These are phyloP conservation scores for Rhodotorula sp. DNA, from an alignment of 1,284 basidiomycete species.

Conservation along the genomic window DNA sequence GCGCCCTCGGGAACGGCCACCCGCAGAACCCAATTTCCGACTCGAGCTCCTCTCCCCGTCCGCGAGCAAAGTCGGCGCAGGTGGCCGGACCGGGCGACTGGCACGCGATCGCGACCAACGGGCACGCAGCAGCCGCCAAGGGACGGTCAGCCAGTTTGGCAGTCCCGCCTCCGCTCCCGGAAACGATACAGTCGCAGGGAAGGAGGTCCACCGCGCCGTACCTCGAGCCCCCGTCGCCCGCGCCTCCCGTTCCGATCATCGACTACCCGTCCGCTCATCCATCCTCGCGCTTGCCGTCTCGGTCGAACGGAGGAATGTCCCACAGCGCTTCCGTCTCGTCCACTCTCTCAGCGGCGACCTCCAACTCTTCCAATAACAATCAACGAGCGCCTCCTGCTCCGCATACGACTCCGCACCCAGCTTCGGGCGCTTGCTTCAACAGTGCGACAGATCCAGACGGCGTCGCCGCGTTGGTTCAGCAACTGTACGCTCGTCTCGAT, in stretches of 20 bases:
- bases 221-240: not conserved
- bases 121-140: not conserved
- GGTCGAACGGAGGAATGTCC: not conserved
- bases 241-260: not conserved
- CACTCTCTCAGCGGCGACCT: slow-evolving; percentile 15
- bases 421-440: slow-evolving; percentile 11
- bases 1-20: not conserved
- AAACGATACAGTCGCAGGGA: not conserved
- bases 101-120: not conserved
- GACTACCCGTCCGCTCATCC: not conserved
- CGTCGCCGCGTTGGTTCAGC: slow-evolving; percentile 33
- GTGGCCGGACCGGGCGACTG: not conserved
- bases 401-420: slow-evolving; percentile 14
- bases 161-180: not conserved
- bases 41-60: not conserved
- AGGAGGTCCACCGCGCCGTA: not conserved
- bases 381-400: not conserved
- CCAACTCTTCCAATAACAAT: slow-evolving; percentile 21
- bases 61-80: not conserved
- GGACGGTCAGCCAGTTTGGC: not conserved
- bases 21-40: not conserved
- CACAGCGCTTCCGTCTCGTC: slow-evolving; percentile 28
- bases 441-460: slow-evolving; percentile 23
- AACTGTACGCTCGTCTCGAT: slow-evolving; percentile 70
- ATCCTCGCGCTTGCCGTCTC: not conserved